These are phyloP conservation scores for Mallotus repandus DNA, from an alignment of 441 rosid species.

Conservation along the genomic window DNA sequence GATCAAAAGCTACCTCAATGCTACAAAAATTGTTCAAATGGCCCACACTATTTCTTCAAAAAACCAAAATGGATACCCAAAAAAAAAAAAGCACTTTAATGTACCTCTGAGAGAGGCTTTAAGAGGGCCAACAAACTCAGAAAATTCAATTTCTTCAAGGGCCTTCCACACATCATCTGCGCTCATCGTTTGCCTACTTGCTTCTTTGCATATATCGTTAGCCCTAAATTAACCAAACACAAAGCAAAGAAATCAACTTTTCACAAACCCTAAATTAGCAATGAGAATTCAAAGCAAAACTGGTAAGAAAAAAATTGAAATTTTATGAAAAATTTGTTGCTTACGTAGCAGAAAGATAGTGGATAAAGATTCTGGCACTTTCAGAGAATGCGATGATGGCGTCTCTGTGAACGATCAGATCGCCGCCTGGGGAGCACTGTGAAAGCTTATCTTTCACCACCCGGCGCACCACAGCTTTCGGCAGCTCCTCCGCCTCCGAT, in stretches of 20 bases:
- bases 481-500: constrained; percentile 72
- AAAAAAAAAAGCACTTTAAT: background rate
- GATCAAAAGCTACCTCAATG: too few species aligned
- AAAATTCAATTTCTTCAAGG: constrained; percentile 79
- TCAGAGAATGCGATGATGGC: constrained; percentile 83
- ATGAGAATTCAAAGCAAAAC: too few species aligned
- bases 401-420: constrained; percentile 70
- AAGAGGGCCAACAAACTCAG: constrained; percentile 75
- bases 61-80: background rate
- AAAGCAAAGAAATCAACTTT: background rate
- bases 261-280: too few species aligned
- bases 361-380: constrained; percentile 93
- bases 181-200: constrained; percentile 86
- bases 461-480: constrained; percentile 78
- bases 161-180: constrained; percentile 83
- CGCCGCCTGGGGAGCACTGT: constrained; percentile 64
- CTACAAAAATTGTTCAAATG: too few species aligned
- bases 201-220: constrained; percentile 84
- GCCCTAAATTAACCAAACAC: constrained; percentile 43
- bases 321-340: background rate
- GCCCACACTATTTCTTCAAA: too few species aligned
- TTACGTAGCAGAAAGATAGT: constrained; percentile 91
- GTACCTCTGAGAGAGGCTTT: constrained; percentile 72
- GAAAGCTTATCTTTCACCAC: constrained; percentile 86
- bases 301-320: too few species aligned